Evolutionary conservation across 768 basidiomycete species (phyloP), one percentile per base, ranked within the genome.

Genomic region (Tricholoma hemisulphureum): DNA sequence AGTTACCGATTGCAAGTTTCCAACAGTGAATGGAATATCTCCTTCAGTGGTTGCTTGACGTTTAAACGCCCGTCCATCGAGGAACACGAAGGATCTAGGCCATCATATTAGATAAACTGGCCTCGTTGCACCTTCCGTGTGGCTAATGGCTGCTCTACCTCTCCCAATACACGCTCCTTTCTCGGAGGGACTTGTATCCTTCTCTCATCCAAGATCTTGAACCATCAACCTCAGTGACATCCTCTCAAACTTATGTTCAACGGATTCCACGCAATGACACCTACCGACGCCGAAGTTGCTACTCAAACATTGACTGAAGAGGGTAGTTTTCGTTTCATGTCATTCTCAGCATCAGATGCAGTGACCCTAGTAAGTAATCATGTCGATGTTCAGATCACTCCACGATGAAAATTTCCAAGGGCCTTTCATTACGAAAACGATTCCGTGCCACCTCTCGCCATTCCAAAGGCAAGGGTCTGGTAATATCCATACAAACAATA

Each of bases 351-450:
- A 8, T 79, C 83, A 32, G 92, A 93, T 63, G 91, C 91, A 13
- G 83, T 93, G 53, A 92, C 90, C 16, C 78, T 93, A 24, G 86
- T 85, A 57, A 61, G 73, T 61, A 6, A 50, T 35, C 13, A 11
- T 16, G 16, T 24, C 24, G 28, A 39, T 58, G 28, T 16, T 28
- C 16, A 28, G 46, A 9, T 49, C 46, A 3, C 26, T 24, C 18
- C 46, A 49, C n/a, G 23, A 48, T 45, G 13, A 14, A 28, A 16
- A 21, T 50, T 53, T 21, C 31, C 55, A 81, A 49, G 78, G 86
- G 86, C 6, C 81, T 92, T 52, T 91, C 89, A 2, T 71, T 93
- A 51, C 83, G 91, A 61, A 93, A 93, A 71, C 82, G 91, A n/a
- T 93, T 93, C 63, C 83, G 91, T 56, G 81, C 82, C 23, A 83